A percentile compares a stretch with the other conserved stretches of the same genome.
Conservation (phyloP, 768 basidiomycete species). For the Pleurotus eryngii region DNA sequence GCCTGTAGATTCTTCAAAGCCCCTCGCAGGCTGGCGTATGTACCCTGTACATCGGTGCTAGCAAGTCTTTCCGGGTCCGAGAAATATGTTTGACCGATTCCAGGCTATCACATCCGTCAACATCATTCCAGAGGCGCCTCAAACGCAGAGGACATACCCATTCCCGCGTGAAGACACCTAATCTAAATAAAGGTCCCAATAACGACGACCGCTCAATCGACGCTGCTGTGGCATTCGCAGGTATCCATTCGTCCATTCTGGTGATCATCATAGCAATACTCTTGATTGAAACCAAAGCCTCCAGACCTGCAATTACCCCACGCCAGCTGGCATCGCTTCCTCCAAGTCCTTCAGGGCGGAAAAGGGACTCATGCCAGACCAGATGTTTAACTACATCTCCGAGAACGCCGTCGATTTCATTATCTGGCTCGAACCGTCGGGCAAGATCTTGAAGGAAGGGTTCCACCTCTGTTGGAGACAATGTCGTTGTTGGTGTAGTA, state of each 20-base stretch:
- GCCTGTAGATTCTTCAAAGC: constrained; percentile 86
- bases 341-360: constrained; percentile 63
- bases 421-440: constrained; percentile 73
- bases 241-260: constrained; percentile 71
- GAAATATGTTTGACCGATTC: constrained; percentile 77
- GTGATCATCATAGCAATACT: constrained; percentile 80
- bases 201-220: constrained; percentile 66
- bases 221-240: constrained; percentile 50
- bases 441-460: constrained; percentile 84
- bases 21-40: constrained; percentile 80
- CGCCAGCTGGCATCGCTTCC: constrained; percentile 83
- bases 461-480: constrained; percentile 68
- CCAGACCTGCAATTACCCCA: constrained; percentile 77
- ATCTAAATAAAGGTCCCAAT: constrained; percentile 79
- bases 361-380: constrained; percentile 62
- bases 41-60: constrained; percentile 73
- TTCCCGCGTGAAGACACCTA: constrained; percentile 86
- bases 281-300: constrained; percentile 78
- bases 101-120: constrained; percentile 47
- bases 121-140: constrained; percentile 8
- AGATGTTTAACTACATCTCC: constrained; percentile 64
- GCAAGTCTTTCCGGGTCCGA: constrained; percentile 78
- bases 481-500: constrained; percentile 40
- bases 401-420: constrained; percentile 77
- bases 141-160: constrained; percentile 49